Evolutionary conservation across 2,329 filamentous ascomycete genomes (phyloP), one percentile per base, ranked within the genome.

Genomic region (Aspergillus floridensis): DNA sequence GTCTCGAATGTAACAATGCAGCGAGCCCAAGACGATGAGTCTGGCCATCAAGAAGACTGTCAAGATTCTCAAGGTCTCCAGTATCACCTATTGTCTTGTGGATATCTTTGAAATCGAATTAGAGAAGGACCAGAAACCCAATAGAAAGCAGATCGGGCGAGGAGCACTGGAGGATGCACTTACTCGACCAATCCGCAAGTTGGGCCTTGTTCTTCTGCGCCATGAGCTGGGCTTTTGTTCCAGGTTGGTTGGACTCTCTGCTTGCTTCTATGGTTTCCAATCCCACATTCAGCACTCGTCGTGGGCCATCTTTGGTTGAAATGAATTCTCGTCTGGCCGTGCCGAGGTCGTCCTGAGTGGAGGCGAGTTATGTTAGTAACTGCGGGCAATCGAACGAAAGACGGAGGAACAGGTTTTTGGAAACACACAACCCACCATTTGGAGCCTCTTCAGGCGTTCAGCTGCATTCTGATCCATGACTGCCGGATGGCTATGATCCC

Each of bases 21-120:
- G 47, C 66, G 6, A 76, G 65, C 6, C 65, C 57, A 19, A 68
- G 64, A 55, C 76, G 72, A 61, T 79, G 77, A 24, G 61, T 74
- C 49, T 79, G 76, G 11, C 77, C 77, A 49, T 74, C 60, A 49
- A 74, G 66, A 4, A 79, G 57, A 16, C 66, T 63, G 49, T 72
- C 65, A 8, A 78, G 59, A 12, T 69, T 52, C 47, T 77, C 72
- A 1, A 70, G 29, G 4, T 70, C 66, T 21, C 61, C 65, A 10
- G 72, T 71, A 41, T 74, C 72, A 4, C 65, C 58, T 14, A 77
- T 62, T 14, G 63, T 62, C 49, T 71, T 63, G 49, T 70, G 65
- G 4, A 74, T 63, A 41, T 66, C 76, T 78, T 59, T n/a, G 21
- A 22, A 5, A 38, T 11, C 32, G n/a, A 4, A 26, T 69, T 58